Conservation (phyloP, 2,329 filamentous ascomycete genomes). For the Trichoderma afroharzianum region DNA sequence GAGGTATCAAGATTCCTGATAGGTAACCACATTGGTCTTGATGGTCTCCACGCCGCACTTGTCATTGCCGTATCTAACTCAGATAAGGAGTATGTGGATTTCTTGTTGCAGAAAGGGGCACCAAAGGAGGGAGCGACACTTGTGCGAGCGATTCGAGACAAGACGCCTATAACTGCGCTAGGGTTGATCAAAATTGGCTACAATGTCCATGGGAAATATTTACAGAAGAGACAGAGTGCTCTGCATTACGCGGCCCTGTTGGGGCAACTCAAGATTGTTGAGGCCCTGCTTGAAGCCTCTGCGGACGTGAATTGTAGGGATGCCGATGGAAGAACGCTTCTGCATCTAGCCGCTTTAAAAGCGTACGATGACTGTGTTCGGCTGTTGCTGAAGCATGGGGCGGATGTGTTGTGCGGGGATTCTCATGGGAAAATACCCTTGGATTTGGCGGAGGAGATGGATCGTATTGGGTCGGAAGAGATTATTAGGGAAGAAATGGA, state of each 20-base stretch:
- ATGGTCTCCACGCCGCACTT: neutral
- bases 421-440: neutral
- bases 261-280: neutral
- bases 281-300: neutral
- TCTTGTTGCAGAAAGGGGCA: conserved; percentile 7
- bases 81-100: neutral
- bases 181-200: conserved; percentile 4
- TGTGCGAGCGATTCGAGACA: neutral
- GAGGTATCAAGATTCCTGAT: neutral
- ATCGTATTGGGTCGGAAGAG: neutral
- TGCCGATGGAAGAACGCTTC: conserved; percentile 4
- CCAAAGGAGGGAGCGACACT: neutral
- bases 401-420: neutral
- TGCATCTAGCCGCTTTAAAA: neutral
- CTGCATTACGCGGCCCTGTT: neutral
- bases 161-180: neutral
- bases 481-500: neutral
- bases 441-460: neutral
- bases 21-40: neutral
- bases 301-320: conserved; percentile 1
- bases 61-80: neutral
- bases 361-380: conserved; percentile 1
- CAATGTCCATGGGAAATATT: neutral
- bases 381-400: neutral
- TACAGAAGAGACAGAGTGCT: neutral